Percentiles rank a stretch among this genome's conserved stretches.
Conservation (phyloP, 1,139 yeast species). For the Yamadazyma sp. region DNA sequence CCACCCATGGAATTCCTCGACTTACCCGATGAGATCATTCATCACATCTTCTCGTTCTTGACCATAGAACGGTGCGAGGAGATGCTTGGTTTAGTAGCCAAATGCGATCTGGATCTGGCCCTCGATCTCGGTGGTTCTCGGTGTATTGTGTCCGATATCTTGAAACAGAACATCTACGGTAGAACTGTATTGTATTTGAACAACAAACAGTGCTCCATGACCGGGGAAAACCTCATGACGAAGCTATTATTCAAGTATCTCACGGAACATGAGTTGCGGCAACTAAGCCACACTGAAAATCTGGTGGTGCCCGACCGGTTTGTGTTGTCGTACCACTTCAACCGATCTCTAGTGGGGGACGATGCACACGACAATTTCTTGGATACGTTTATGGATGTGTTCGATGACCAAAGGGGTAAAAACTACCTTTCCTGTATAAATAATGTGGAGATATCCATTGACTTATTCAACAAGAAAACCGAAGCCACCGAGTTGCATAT, state of each 20-base stretch:
- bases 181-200: slow-evolving; percentile 13
- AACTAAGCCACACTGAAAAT: neutral
- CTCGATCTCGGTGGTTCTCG: too few relatives aligned
- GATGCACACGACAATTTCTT: slow-evolving; percentile 10
- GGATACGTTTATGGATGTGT: slow-evolving; percentile 5
- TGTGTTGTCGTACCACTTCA: slow-evolving; percentile 16
- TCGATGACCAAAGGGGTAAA: neutral
- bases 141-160: neutral
- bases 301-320: slow-evolving; percentile 13
- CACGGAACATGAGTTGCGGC: slow-evolving; percentile 8
- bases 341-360: slow-evolving; percentile 8
- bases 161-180: slow-evolving; percentile 14
- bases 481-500: slow-evolving; percentile 10
- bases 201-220: slow-evolving; percentile 5
- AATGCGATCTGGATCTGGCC: neutral
- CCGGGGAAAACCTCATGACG: slow-evolving; percentile 6
- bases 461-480: slow-evolving; percentile 15
- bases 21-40: slow-evolving; percentile 17
- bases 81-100: slow-evolving; percentile 2
- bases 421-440: slow-evolving; percentile 9
- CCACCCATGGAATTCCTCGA: slow-evolving; percentile 4
- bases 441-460: slow-evolving; percentile 16
- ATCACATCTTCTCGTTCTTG: slow-evolving; percentile 15
- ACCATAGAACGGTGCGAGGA: slow-evolving; percentile 16
- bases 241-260: slow-evolving; percentile 14